A percentile compares a stretch with the other conserved stretches of the same genome.
These are phyloP conservation scores for Malbranchea zuffiana DNA, from an alignment of 2,329 filamentous ascomycete species.

Conservation along the genomic window DNA sequence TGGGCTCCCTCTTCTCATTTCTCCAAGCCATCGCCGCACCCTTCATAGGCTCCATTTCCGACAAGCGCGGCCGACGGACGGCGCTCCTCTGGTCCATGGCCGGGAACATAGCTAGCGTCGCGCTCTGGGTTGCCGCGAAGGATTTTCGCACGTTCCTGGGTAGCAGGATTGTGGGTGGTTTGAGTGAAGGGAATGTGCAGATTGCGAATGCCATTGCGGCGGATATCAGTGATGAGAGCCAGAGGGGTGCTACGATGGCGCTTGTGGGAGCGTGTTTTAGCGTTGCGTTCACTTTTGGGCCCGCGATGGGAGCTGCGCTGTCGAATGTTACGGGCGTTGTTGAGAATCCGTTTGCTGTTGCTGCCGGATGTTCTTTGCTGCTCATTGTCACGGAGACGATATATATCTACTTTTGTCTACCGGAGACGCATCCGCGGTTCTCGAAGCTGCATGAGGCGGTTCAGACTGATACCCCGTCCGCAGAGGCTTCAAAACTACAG, in stretches of 20 bases:
- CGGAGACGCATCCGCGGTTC: conserved; percentile 65
- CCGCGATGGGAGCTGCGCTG: conserved; percentile 78
- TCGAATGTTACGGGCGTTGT: conserved; percentile 65
- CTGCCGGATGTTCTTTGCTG: conserved; percentile 74
- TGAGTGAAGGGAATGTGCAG: conserved; percentile 96
- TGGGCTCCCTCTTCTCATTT: conserved; percentile 87
- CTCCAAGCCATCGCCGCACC: conserved; percentile 88
- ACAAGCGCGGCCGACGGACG: conserved; percentile 74
- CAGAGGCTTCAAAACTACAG: conserved; percentile 3
- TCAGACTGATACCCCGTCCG: conserved; percentile 12
- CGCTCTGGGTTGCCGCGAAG: conserved; percentile 84
- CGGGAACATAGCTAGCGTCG: conserved; percentile 85
- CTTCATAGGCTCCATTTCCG: conserved; percentile 77
- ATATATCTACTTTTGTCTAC: conserved; percentile 74
- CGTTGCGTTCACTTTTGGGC: conserved; percentile 92
- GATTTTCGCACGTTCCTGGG: conserved; percentile 94
- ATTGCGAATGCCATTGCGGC: conserved; percentile 92
- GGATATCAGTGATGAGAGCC: conserved; percentile 79
- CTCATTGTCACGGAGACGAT: conserved; percentile 78
- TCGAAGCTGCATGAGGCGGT: conserved; percentile 27
- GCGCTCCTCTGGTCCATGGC: conserved; percentile 84
- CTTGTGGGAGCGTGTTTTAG: conserved; percentile 94
- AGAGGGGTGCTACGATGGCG: conserved; percentile 85
- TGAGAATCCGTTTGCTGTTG: conserved; percentile 86
- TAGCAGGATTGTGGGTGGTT: conserved; percentile 80